Evolutionary conservation across 768 basidiomycete genomes (phyloP).

Genomic region (Lactarius quietus): DNA sequence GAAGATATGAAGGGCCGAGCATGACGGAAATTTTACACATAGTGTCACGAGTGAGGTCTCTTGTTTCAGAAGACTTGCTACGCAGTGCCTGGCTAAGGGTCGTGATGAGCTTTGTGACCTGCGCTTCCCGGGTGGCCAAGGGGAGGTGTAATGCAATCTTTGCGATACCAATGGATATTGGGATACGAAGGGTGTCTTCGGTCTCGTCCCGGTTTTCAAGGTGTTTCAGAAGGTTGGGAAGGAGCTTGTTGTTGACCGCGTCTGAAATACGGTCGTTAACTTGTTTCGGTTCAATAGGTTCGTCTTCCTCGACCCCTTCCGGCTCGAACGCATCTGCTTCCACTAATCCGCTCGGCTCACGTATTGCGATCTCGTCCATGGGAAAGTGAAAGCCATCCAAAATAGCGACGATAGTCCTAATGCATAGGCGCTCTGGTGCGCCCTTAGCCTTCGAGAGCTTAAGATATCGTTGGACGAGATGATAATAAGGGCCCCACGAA

Average conservation of each 20-base stretch:
- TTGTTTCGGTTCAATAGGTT: conserved; percentile 20
- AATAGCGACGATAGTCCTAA: conserved; percentile 80
- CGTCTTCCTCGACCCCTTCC: conserved; percentile 30
- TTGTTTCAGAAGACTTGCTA: conserved; percentile 90
- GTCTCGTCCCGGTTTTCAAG: conserved; percentile 78
- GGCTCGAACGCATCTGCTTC: conserved; percentile 33
- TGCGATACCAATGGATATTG: conserved; percentile 82
- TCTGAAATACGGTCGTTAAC: conserved; percentile 52
- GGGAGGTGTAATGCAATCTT: conserved; percentile 83
- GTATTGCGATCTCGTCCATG: conserved; percentile 56
- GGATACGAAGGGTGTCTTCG: conserved; percentile 84
- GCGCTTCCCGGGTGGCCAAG: conserved; percentile 51
- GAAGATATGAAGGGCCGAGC: conserved; percentile 72
- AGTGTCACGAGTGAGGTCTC: conserved; percentile 82
- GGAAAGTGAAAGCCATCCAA: conserved; percentile 91
- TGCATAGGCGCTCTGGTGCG: conserved; percentile 69
- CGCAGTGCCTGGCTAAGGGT: conserved; percentile 85
- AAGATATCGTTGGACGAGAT: conserved; percentile 76
- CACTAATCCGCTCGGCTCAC: conserved; percentile 26
- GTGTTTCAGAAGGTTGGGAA: conserved; percentile 76
- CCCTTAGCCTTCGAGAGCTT: conserved; percentile 64
- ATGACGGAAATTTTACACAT: conserved; percentile 72
- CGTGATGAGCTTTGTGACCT: conserved; percentile 75
- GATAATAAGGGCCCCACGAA: conserved; percentile 80
- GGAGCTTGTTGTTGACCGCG: conserved; percentile 66